Percentiles rank a stretch among this genome's conserved stretches.
Evolutionary conservation across 1,284 basidiomycete species (phyloP).

Genomic region (Leccinum fuscescens): DNA sequence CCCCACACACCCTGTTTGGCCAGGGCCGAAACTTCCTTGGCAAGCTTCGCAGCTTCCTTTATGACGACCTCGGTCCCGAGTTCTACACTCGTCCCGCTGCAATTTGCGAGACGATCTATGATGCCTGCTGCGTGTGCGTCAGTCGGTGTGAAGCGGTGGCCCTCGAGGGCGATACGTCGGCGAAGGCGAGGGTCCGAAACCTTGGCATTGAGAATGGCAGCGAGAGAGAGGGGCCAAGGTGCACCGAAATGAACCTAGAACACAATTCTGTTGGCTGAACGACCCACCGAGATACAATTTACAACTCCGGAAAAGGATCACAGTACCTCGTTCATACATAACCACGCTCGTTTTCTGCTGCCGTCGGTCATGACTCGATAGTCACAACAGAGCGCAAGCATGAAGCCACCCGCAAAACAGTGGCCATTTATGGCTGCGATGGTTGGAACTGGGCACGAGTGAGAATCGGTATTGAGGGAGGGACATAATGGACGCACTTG

Average conservation of each 20-base stretch:
- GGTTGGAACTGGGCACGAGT: conserved; percentile 58
- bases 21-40: conserved; percentile 46
- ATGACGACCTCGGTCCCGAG: conserved; percentile 56
- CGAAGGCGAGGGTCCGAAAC: conserved; percentile 59
- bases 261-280: neutral
- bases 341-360: conserved; percentile 74
- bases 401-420: conserved; percentile 84
- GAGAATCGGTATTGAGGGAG: conserved; percentile 2
- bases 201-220: conserved; percentile 66
- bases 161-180: conserved; percentile 81
- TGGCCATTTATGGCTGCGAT: conserved; percentile 92
- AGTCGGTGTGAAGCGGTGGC: conserved; percentile 74
- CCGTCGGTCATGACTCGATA: conserved; percentile 88
- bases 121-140: conserved; percentile 72
- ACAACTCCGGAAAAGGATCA: neutral
- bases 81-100: conserved; percentile 37
- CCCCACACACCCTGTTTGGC: conserved; percentile 64
- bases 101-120: conserved; percentile 69
- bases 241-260: conserved; percentile 79
- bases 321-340: conserved; percentile 89
- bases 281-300: neutral
- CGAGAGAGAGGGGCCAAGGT: conserved; percentile 72
- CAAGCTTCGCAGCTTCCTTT: conserved; percentile 57
- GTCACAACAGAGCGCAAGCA: conserved; percentile 81
- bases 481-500: conserved; percentile 47